Base-by-base conservation (phyloP, 2,329 filamentous ascomycete genomes). In the Endoconidiophora polonica region DNA sequence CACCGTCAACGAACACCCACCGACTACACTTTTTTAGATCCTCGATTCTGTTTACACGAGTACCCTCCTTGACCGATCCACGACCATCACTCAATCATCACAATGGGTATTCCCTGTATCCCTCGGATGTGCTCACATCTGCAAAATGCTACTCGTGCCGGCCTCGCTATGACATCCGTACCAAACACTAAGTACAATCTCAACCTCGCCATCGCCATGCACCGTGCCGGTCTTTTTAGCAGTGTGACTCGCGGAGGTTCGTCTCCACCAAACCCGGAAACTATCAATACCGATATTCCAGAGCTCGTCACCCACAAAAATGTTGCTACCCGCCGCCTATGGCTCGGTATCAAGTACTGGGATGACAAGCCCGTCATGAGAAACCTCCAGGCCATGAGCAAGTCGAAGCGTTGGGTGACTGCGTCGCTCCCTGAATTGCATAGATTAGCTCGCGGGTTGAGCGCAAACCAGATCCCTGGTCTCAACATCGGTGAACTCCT, bases 301-400 rank as follows among this genome's bases (percentile, higher is more conserved):
- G 74, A 75, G 54, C 69, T 68, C 12, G 71, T 85, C 52, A 86
- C 81, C 44, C 69, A 71, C 54, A 70, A 69, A 58, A 94, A 93
- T 65, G 76, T 86, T 37, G 75, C 86, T 3, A 73, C 70, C 38
- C 74, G 85, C 61, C 73, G 88, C 54, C 68, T 95, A 56, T 95
- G 88, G 88, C 66, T 95, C 10, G 86, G 86, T 1, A 68, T 94
- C 59, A 94, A 94, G 68, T 94, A 94, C 73, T 85, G 77, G 76
- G 79, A 87, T 57, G 83, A 83, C 60, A 72, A 80, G 63, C 86
- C 88, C 4, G 86, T 94, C 20, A 66, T 95, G 57, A 71, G 70
- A 55, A 72, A 76, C 56, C 72, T 90, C 59, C 63, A 65, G 45
- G 63, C 82, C 60, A 69, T 94, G 54, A 82, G 76, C 59, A 90